These are phyloP conservation scores for Somion occarium DNA, from an alignment of 1,284 basidiomycete species.

Conservation along the genomic window DNA sequence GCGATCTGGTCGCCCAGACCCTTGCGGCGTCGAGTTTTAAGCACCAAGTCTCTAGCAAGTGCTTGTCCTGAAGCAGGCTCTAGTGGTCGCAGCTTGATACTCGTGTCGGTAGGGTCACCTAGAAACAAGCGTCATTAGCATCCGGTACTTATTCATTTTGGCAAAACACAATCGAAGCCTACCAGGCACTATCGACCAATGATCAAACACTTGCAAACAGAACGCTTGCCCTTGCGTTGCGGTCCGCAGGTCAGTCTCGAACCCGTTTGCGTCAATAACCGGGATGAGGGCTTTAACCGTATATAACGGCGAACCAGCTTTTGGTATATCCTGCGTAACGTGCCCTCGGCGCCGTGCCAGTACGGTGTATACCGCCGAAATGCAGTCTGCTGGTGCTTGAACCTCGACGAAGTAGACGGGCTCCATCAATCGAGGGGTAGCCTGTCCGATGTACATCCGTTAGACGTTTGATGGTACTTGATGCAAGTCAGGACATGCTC, in stretches of 20 bases:
- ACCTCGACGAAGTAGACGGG: slow-evolving; percentile 99
- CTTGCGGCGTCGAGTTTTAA: slow-evolving; percentile 96
- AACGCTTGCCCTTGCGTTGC: slow-evolving; percentile 98
- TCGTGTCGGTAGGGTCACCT: slow-evolving; percentile 96
- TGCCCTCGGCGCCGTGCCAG: slow-evolving; percentile 95
- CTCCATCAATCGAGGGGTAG: slow-evolving; percentile 90
- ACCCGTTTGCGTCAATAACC: slow-evolving; percentile 97
- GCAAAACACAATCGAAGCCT: slow-evolving; percentile 21
- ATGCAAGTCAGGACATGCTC: slow-evolving; percentile 21
- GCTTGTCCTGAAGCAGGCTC: slow-evolving; percentile 96
- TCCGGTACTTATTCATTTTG: neutral
- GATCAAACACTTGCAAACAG: slow-evolving; percentile 93
- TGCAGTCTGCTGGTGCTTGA: slow-evolving; percentile 96
- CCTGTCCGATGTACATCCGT: slow-evolving; percentile 41
- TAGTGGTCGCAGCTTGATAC: slow-evolving; percentile 90
- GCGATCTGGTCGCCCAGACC: slow-evolving; percentile 92
- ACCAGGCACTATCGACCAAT: slow-evolving; percentile 98
- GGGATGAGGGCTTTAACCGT: slow-evolving; percentile 98
- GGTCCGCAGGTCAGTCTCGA: slow-evolving; percentile 96
- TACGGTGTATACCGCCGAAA: slow-evolving; percentile 96
- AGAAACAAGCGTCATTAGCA: slow-evolving; percentile 14
- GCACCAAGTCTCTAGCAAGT: slow-evolving; percentile 85
- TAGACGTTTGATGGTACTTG: slow-evolving; percentile 2
- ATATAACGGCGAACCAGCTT: slow-evolving; percentile 95
- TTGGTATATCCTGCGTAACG: slow-evolving; percentile 96